These are phyloP conservation scores for Lentinus polychrous DNA, from an alignment of 1,284 basidiomycete species.

Conservation along the genomic window DNA sequence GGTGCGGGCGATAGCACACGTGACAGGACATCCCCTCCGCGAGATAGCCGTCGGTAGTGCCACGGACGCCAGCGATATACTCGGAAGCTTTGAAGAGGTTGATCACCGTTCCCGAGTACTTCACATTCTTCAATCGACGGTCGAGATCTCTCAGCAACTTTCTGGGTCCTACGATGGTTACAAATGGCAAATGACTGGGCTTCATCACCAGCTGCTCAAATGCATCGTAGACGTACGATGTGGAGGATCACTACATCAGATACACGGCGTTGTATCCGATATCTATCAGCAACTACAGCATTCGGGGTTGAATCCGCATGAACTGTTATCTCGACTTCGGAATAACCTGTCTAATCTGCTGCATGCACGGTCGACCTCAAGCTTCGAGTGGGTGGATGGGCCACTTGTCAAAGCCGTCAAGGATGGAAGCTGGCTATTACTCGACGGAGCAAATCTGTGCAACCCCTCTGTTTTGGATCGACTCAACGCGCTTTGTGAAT, in stretches of 20 bases:
- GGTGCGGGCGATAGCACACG: slow-evolving; percentile 65
- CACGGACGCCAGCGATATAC: slow-evolving; percentile 90
- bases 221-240: no score
- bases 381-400: slow-evolving; percentile 96
- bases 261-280: neutral
- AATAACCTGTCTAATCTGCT: no score
- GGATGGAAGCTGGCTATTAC: slow-evolving; percentile 83
- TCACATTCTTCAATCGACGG: slow-evolving; percentile 33
- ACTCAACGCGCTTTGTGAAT: slow-evolving; percentile 94
- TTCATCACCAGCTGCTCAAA: no score
- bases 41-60: slow-evolving; percentile 83
- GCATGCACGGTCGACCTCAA: slow-evolving; percentile 29
- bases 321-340: no score
- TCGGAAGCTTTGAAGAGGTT: slow-evolving; percentile 95
- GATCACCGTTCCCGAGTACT: slow-evolving; percentile 40
- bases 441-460: slow-evolving; percentile 94
- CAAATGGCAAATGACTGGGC: slow-evolving; percentile 7
- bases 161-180: slow-evolving; percentile 33
- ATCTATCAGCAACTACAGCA: neutral
- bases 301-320: no score
- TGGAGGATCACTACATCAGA: no score
- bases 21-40: slow-evolving; percentile 63
- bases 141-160: slow-evolving; percentile 33
- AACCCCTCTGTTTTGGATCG: slow-evolving; percentile 94
- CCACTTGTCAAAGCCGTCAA: slow-evolving; percentile 88